These are phyloP conservation scores for Botrytis galanthina DNA, from an alignment of 2,329 filamentous ascomycete genomes.

Conservation along the genomic window DNA sequence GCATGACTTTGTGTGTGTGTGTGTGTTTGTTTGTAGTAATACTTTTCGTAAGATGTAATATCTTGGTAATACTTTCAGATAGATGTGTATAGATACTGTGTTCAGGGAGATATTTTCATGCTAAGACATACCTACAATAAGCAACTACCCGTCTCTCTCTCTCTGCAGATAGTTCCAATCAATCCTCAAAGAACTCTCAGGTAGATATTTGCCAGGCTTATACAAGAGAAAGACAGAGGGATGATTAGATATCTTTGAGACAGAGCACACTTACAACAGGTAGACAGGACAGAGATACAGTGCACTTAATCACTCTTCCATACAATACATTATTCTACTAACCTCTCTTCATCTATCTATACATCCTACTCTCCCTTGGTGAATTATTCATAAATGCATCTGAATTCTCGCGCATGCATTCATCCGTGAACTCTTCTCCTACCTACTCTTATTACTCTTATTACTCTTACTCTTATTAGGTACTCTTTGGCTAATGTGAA, in stretches of 20 bases:
- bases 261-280: not conserved
- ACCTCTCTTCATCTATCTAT: not conserved
- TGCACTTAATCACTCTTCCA: not conserved
- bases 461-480: too few relatives aligned
- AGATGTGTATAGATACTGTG: not conserved
- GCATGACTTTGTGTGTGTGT: not conserved
- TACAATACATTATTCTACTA: too few relatives aligned
- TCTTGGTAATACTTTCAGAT: not conserved
- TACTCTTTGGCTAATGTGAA: not conserved
- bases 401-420: not conserved
- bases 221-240: not conserved
- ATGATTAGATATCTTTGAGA: not conserved
- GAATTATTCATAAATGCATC: not conserved
- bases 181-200: not conserved
- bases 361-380: not conserved
- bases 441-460: too few relatives aligned
- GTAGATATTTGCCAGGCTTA: not conserved
- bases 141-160: not conserved
- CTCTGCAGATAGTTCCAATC: not conserved
- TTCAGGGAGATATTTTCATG: not conserved
- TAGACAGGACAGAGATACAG: not conserved
- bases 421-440: not conserved
- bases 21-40: not conserved
- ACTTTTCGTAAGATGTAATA: not conserved
- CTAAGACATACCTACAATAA: not conserved